Evolutionary conservation across 2,329 filamentous ascomycete species (phyloP), one percentile per base, ranked within the genome.

Genomic region (Sphaceloma murrayae): DNA sequence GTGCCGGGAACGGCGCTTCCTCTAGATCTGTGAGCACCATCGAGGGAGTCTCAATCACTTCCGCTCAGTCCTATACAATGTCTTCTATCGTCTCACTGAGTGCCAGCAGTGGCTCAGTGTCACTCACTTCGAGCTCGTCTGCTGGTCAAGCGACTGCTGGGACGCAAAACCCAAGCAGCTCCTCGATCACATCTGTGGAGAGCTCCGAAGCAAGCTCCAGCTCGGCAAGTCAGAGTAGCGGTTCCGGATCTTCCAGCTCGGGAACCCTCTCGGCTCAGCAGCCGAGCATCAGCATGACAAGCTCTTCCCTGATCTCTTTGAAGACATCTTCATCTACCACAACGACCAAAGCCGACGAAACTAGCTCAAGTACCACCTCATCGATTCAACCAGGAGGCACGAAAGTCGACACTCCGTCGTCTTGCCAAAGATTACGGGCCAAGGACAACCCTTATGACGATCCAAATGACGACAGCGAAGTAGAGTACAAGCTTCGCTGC

Each of bases 401-500:
- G 11, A 19, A 18, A 3, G n/a, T 11, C 24, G 14, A 7, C 16
- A n/a, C n/a, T 3, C 33, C 33, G 3, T 36, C 33, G 6, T 36
- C 33, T 21, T 36, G 33, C 24, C 3, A 16, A 21, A 11, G 13
- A 18, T 18, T 36, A 6, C 19, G 33, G 7, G 19, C 33, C 3
- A 16, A 36, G n/a, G 17, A 19, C 6, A 17, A 36, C n/a, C 16
- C 33, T 4, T 36, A 36, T n/a, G 33, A 36, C 14, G 33, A 36
- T 17, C 33, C 33, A 8, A 36, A 14, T 13, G 33, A 36, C n/a
- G 33, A 22, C 17, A 36, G 17, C 18, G 33, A 36, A 7, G n/a
- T 36, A 16, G 10, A 36, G 33, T 36, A 36, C 19, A 36, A 22
- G 5, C 33, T 36, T 7, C 19, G 24, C 10, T 36, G 33, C 17